Base-by-base conservation (phyloP, 352 stramenopile genomes). In the Phytophthora megakarya region DNA sequence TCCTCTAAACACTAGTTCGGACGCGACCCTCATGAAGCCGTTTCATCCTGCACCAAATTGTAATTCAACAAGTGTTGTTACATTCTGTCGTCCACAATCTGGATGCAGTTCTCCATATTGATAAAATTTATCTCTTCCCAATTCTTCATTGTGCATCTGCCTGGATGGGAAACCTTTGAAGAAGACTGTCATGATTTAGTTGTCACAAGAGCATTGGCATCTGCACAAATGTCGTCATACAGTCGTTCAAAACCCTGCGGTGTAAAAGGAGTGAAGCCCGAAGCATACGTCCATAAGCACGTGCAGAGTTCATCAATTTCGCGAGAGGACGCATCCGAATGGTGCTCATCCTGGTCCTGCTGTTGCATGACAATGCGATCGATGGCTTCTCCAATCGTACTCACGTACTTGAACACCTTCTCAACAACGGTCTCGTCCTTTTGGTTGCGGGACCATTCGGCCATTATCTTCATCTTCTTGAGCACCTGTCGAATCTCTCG, bases 381-480 rank as follows among this genome's bases (percentile, higher is more conserved):
- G 57, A 96, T 96, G 39, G 73, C 73, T 30, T 81, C 76, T 12
- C 87, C 87, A 45, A 95, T 95, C 32, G 81, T 89, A 46, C 76
- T 87, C 43, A 95, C 76, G 59, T 95, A 95, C 67, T 95, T 93
- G 68, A 76, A 84, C 61, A 95, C 80, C 67, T 95, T 95, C 50
- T 95, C 87, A 12, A 94, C 78, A 26, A 95, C 81, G 2, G 89
- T 86, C 72, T 92, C 81, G 39, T 95, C 84, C 35, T 85, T 88
- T 55, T 94, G 85, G 51, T 83, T 78, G 60, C 86, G 82, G 22
- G 84, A 93, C 87, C 87, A 95, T 15, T 85, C 64, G 22, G 70
- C 73, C 79, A 95, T 93, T 40, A 91, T 90, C 40, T 89, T 86
- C 78, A 95, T 90, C 68, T 95, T 95, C 66, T 95, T 95, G 5